Base-by-base conservation (phyloP, 2,329 filamentous ascomycete species). In the Cercospora sp. region DNA sequence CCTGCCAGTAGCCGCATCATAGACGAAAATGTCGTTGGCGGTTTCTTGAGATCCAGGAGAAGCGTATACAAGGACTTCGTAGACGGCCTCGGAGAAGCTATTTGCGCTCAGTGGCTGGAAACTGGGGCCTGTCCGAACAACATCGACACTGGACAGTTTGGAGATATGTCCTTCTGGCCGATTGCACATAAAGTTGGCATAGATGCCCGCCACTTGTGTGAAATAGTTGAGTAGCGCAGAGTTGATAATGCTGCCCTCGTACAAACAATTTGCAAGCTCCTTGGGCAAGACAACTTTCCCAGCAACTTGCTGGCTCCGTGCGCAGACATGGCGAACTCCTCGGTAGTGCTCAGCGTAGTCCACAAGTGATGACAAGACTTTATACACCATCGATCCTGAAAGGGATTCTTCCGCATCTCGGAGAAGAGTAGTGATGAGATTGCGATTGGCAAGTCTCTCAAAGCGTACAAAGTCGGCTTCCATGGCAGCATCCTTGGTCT, bases 21-120 rank as follows among this genome's bases (percentile, higher is more conserved):
- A 66, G 4, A 66, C 45, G 7, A 66, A 66, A 23, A 60, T 53
- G 36, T 66, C 64, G 48, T 62, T 63, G 39, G 60, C 23, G 18
- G 55, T 12, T 20, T 33, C 26, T 30, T 28, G 16, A 36, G 26
- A n/a, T 23, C 12, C 28, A 31, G 60, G 60, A 23, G 60, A 51
- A 63, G 60, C 36, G 28, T 63, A 63, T n/a, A 48, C 60, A 13
- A 63, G 30, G 7, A 63, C 60, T 12, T 63, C 60, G 30, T 63
- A 63, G 30, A 23, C 42, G 55, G 60, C 60, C 7, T 28, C 42
- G 1, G 26, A 30, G 20, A 63, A 36, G 26, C 30, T 48, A 9
- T 23, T 45, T 23, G 26, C 26, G 10, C 30, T 42, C 18, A 63
- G 28, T 33, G 60, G 60, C 8, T 20, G 39, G 13, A 53, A 63